Evolutionary conservation across 768 basidiomycete species (phyloP).

Genomic region (Chiua virens): DNA sequence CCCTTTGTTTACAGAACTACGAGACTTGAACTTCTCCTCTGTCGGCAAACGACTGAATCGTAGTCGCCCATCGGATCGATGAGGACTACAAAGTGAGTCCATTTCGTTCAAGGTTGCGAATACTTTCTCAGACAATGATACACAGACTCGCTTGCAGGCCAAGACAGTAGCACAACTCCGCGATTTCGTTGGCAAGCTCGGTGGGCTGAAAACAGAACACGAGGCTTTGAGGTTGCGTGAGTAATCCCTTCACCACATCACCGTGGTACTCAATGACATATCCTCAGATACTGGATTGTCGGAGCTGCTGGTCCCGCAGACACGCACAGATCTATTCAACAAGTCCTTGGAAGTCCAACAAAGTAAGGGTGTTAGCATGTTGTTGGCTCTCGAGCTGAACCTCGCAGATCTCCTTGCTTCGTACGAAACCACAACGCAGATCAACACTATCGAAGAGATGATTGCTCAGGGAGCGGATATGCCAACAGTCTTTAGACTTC

Average conservation of each 20-base stretch:
- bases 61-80: constrained; percentile 81
- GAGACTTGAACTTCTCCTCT: constrained; percentile 90
- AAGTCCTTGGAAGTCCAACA: constrained; percentile 94
- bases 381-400: constrained; percentile 4
- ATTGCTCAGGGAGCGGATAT: constrained; percentile 86
- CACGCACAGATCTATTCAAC: constrained; percentile 85
- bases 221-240: constrained; percentile 85
- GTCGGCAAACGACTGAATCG: constrained; percentile 81
- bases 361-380: constrained; percentile 49
- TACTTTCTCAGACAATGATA: constrained; percentile 1
- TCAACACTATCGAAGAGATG: constrained; percentile 87
- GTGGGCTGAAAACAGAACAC: constrained; percentile 90
- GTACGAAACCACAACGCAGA: constrained; percentile 78
- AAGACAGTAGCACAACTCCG: constrained; percentile 90
- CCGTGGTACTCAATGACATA: constrained; percentile 1
- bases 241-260: constrained; percentile 26
- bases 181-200: constrained; percentile 94
- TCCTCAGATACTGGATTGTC: constrained; percentile 87
- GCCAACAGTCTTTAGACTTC: constrained; percentile 71
- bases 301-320: constrained; percentile 86
- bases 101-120: background rate
- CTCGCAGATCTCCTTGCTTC: constrained; percentile 87
- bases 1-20: constrained; percentile 75
- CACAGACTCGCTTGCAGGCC: constrained; percentile 76
- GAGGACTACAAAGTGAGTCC: constrained; percentile 82